Conservation (phyloP, 1,284 basidiomycete species). For the Ceratobasidium theobromae region DNA sequence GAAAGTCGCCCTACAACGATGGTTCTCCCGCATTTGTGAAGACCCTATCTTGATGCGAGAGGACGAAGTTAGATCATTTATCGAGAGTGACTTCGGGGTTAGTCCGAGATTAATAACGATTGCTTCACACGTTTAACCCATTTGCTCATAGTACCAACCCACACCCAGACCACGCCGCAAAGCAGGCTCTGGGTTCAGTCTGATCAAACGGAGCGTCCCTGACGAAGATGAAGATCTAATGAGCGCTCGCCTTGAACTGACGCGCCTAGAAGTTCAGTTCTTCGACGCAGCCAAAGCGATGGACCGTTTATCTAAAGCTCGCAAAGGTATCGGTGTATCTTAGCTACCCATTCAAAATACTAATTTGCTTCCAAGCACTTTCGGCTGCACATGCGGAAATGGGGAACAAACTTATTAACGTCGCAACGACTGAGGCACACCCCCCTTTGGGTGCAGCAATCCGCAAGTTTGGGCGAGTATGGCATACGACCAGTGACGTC, state of each 20-base stretch:
- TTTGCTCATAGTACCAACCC: conserved; percentile 59
- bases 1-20: conserved; percentile 87
- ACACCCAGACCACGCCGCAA: conserved; percentile 73
- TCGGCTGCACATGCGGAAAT: conserved; percentile 77
- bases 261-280: conserved; percentile 85
- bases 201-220: conserved; percentile 70
- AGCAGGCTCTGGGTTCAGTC: conserved; percentile 62
- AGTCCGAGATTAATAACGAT: conserved; percentile 36
- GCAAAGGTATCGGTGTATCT: conserved; percentile 58
- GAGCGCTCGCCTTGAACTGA: conserved; percentile 84
- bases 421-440: conserved; percentile 86
- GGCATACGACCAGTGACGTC: conserved; percentile 81
- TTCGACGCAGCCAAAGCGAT: conserved; percentile 85
- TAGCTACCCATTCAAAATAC: not conserved
- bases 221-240: conserved; percentile 84
- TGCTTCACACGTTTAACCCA: not conserved
- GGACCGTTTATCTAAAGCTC: conserved; percentile 76
- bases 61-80: conserved; percentile 87
- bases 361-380: conserved; percentile 54
- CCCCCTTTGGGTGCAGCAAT: conserved; percentile 75
- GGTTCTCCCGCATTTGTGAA: conserved; percentile 87
- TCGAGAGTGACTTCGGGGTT: conserved; percentile 91
- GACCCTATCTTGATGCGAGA: conserved; percentile 83
- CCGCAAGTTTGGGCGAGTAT: conserved; percentile 78
- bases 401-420: conserved; percentile 84